Evolutionary conservation across 2,329 filamentous ascomycete species (phyloP), one percentile per base, ranked within the genome.

Genomic region (Colletotrichum somersetense): DNA sequence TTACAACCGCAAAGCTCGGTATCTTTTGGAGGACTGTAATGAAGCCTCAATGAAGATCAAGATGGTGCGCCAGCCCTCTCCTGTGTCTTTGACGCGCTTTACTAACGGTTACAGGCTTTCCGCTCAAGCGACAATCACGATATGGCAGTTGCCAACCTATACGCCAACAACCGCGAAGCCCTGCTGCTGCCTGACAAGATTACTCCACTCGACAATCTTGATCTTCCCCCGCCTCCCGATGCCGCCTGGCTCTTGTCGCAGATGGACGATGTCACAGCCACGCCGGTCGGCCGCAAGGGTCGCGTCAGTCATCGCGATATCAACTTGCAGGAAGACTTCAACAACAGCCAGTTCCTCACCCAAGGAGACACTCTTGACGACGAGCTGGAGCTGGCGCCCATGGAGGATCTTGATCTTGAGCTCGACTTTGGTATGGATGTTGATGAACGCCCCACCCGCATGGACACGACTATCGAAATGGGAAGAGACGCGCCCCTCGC

Each of bases 21-120:
- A 99, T 82, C 86, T 99, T 62, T 87, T 98, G 59, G 96, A 99
- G 79, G 96, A 99, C 80, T 99, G 96, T 84, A 98, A 97, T 78
- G 96, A 99, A 83, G 96, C 96, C 50, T 86, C 99, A 75, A 92
- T 97, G 87, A 98, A 98, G 85, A 98, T 99, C 78, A 98, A 98
- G 81, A 97, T 98, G 95, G 96, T 98, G 84, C 52, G 87, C 76
- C 58, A 42, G 42, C 16, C 23, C 5, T 35, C 42, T 44, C 10
- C 23, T 18, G 42, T n/a, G 1, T 14, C 3, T 14, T 44, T 48
- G 74, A 30, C 59, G 23, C 70, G 61, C 42, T 64, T 68, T 75
- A 73, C 83, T 86, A 81, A 84, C 68, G 62, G 65, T 74, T 55
- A 2, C 72, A 97, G 96, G 96, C 96, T 53, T 99, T 98, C 84